Evolutionary conservation across 768 basidiomycete species (phyloP).

Genomic region (Asterophora lycoperdoides): DNA sequence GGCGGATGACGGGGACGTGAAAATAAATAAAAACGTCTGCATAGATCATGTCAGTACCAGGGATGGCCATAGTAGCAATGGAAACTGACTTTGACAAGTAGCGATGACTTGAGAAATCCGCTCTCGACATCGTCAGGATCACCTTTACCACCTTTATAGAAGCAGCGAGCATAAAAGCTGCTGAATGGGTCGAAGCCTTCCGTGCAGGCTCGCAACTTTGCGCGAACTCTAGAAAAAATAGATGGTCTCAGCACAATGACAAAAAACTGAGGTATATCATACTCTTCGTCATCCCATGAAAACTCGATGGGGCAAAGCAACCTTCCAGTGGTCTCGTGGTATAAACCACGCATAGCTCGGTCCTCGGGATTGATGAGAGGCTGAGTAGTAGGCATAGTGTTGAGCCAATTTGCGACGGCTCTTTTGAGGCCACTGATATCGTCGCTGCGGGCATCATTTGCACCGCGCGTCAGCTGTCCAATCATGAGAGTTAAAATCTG

Average conservation of each 20-base stretch:
- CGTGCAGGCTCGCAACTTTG: constrained; percentile 11
- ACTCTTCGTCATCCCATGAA: constrained; percentile 23
- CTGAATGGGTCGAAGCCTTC: constrained; percentile 6
- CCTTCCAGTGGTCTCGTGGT: constrained; percentile 24
- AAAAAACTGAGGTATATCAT: not conserved
- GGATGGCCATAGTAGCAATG: not conserved
- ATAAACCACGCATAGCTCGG: constrained; percentile 13
- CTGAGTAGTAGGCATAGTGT: not conserved
- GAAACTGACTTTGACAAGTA: constrained; percentile 21
- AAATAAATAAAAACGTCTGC: constrained; percentile 17
- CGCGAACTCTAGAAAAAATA: constrained; percentile 14
- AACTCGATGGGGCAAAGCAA: constrained; percentile 25
- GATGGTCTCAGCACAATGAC: not conserved
- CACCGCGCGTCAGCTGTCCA: too few species aligned
- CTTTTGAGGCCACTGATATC: constrained; percentile 19
- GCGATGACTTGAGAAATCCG: constrained; percentile 18
- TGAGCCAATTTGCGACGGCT: constrained; percentile 22
- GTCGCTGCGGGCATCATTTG: constrained; percentile 20
- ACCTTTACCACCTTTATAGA: constrained; percentile 14
- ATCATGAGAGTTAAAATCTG: constrained; percentile 6
- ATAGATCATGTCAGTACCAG: not conserved
- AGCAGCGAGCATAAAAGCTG: constrained; percentile 13
- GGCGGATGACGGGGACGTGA: constrained; percentile 17
- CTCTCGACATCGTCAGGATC: constrained; percentile 9
- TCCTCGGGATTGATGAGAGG: constrained; percentile 4